Evolutionary conservation across 139 green algal species (phyloP), one percentile per base, ranked within the genome.

Genomic region (Chlorella sp.): DNA sequence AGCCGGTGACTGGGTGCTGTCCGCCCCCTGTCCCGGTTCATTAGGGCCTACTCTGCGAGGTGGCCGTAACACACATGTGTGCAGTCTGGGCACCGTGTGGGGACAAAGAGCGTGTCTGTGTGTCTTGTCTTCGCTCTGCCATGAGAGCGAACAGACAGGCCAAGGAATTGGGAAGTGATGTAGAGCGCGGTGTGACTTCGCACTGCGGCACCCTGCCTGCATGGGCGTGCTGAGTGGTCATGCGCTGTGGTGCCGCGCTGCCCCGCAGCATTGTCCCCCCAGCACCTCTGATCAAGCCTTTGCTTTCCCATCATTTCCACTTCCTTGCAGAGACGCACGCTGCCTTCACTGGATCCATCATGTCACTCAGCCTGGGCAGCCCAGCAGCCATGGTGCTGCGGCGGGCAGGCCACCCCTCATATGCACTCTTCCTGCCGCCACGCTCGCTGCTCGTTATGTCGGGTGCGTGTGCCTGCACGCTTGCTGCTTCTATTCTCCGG

Each of bases 371-470:
- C 0, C 93, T 99, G 68, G 96, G 90, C 4, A 94, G 94, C 66
- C 64, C 91, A 26, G 91, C 90, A 2, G 93, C 97, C 12, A 99
- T 99, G 97, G 95, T 98, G 90, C 95, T 99, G n/a, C 89, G 96
- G 36, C 88, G 91, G 39, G 89, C 90, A 37, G 88, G 61, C 34
- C 39, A 61, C 9, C 76, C 91, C 22, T 81, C 85, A 40, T 69
- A 85, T 39, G 87, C 92, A 0, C 83, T 99, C 69, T 88, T 95
- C 18, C 95, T 99, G 89, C 97, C 97, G 7, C 91, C 87, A 0
- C 95, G 93, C 7, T 97, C 96, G 22, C 93, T 99, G 85, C 93
- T 99, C 28, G 88, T 99, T 3, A 93, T 99, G 94, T 75, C 76
- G 37, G 83, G 83, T 78, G 83, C 15, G 61, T n/a, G 28, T 76